Base-by-base conservation (phyloP, 495 filamentous ascomycete genomes). In the Aspergillus indologenus region DNA sequence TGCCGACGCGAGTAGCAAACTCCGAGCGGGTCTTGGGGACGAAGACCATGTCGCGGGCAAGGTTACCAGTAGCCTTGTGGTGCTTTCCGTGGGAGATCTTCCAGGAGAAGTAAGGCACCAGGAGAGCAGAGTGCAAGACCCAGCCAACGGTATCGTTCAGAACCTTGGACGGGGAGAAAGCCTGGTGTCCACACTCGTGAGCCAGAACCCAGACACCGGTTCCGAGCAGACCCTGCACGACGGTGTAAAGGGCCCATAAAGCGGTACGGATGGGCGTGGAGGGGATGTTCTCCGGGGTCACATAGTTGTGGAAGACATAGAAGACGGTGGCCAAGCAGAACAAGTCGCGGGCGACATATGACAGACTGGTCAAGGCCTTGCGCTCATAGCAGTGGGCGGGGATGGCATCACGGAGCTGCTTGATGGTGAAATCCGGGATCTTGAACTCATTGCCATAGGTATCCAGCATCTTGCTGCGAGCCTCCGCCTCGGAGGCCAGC, bases 21-120 rank as follows among this genome's bases (percentile, higher is more conserved):
- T 87, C 71, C 50, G 90, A 82, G 40, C 91, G 85, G 57, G 90
- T 91, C 79, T 88, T 90, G 40, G 94, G 94, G 3, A 96, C 81
- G 77, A 96, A 96, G 58, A 97, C 94, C 91, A 97, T 97, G 75
- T 98, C 94, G 64, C 92, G 90, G 71, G 93, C 90, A 65, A 98
- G 80, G 82, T 98, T 83, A 60, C 92, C 94, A 44, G 94, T 98
- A 51, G 91, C 91, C 81, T 97, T 92, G 83, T 96, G 91, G 79
- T 96, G 91, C 83, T 92, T 91, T 72, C 89, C 86, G 77, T 96
- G 91, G 60, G 89, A 91, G 74, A 94, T 88, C 79, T 93, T 91
- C 91, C 91, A 96, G 62, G 89, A 90, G 76, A 91, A 94, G 77
- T 92, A 96, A 23, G 91, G 91, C 23, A 94, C 90, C 34, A 95